These are phyloP conservation scores for Paecilomyces niveus DNA, from an alignment of 2,329 filamentous ascomycete species.

Conservation along the genomic window DNA sequence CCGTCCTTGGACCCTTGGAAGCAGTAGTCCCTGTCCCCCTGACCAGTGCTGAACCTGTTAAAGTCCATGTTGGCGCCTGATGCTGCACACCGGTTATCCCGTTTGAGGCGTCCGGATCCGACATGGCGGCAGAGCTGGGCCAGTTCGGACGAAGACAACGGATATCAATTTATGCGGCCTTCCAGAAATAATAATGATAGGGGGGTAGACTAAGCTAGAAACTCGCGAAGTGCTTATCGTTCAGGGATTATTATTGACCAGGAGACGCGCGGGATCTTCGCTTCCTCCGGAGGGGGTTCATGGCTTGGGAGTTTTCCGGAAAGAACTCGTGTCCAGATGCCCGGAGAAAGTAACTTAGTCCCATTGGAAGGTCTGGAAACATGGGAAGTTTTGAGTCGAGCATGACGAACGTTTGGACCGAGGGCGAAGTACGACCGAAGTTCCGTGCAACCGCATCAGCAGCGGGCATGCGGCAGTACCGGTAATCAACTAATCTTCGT, in stretches of 20 bases:
- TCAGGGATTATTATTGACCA: no score
- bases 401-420: constrained; percentile 1
- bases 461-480: not conserved
- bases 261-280: no score
- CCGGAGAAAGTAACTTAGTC: not conserved
- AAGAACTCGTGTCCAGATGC: not conserved
- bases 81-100: not conserved
- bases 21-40: no score
- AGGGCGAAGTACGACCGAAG: constrained; percentile 2
- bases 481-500: not conserved
- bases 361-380: not conserved
- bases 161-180: not conserved
- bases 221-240: no score
- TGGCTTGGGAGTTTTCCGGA: not conserved
- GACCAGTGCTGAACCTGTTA: no score
- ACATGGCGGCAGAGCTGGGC: not conserved
- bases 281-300: not conserved
- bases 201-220: not conserved
- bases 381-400: not conserved
- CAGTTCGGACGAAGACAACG: not conserved
- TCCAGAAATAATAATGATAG: not conserved
- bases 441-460: constrained; percentile 8
- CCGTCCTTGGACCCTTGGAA: no score
- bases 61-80: no score
- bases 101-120: not conserved